Base-by-base conservation (phyloP, 495 filamentous ascomycete species). In the Tricharina praecox region DNA sequence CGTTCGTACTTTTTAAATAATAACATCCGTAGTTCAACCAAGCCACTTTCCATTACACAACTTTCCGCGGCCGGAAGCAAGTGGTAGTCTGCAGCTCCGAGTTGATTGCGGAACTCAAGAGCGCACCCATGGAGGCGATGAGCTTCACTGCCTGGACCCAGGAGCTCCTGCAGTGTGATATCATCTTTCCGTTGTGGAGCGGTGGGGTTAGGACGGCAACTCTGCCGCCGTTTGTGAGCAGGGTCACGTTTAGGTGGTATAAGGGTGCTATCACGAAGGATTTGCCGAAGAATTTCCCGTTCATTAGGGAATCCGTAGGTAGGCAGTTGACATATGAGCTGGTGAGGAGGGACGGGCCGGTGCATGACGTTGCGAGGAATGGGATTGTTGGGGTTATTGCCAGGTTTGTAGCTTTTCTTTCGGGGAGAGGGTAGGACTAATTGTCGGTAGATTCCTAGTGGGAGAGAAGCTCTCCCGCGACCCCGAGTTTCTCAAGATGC, bases 181-280 rank as follows among this genome's bases (percentile, higher is more conserved):
- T 11, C 3, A 11, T 43, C 7, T 43, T 43, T 13, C 40, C 40
- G 20, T 9, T 8, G 10, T 43, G 20, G 10, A 26, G 11, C 24
- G 40, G 40, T 18, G 40, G 40, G 13, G 37, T 9, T 18, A 20
- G 20, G 21, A 15, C 8, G 13, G 11, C 26, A 5, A n/a, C 8
- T 13, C 11, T 11, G 20, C 66, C 20, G 3, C 7, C 8, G 20
- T 43, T 26, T 24, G 8, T 18, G 10, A 20, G 11, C 13, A 24
- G 20, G 40, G 3, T 43, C 8, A 16, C 40, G 21, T 18, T 25
- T 18, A 8, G 40, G 20, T 43, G 40, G 37, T 40, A 16, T 7
- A 40, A 40, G 18, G 11, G 10, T 40, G 21, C 10, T 10, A 13
- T 40, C 18, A 16, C n/a, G 13, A 40, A 40, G 18, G 40, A 43